These are phyloP conservation scores for Coprinopsis cinerea DNA, from an alignment of 768 basidiomycete genomes.

Conservation along the genomic window DNA sequence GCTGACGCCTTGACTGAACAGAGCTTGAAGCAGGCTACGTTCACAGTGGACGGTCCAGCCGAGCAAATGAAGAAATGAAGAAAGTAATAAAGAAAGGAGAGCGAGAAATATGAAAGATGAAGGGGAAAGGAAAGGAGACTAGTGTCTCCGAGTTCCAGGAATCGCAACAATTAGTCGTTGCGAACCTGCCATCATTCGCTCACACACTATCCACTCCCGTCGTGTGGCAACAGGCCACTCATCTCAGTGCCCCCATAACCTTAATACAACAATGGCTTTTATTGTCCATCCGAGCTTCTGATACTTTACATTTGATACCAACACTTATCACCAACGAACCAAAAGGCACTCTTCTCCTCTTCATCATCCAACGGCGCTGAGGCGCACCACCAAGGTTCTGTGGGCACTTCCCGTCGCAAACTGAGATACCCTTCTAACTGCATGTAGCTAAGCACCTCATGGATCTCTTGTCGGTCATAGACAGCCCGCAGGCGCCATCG, in stretches of 20 bases:
- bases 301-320: slow-evolving; percentile 63
- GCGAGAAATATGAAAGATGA: too few relatives aligned
- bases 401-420: slow-evolving; percentile 22
- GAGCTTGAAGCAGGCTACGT: slow-evolving; percentile 8
- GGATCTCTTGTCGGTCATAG: slow-evolving; percentile 71
- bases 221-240: background rate
- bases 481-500: slow-evolving; percentile 65
- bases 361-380: slow-evolving; percentile 38
- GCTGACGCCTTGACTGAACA: slow-evolving; percentile 10
- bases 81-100: too few relatives aligned
- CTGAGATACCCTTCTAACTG: slow-evolving; percentile 39
- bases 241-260: slow-evolving; percentile 2
- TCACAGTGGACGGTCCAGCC: slow-evolving; percentile 10
- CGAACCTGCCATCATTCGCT: slow-evolving; percentile 1
- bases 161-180: background rate
- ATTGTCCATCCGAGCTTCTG: too few relatives aligned
- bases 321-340: slow-evolving; percentile 51
- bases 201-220: background rate
- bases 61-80: slow-evolving; percentile 15
- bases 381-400: background rate
- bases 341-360: slow-evolving; percentile 47
- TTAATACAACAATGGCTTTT: slow-evolving; percentile 10
- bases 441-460: slow-evolving; percentile 54
- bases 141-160: background rate
- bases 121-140: slow-evolving; percentile 15